Evolutionary conservation across 148 eudicot genomes (phyloP), one percentile per base, ranked within the genome.

Genomic region (Drosera capensis): DNA sequence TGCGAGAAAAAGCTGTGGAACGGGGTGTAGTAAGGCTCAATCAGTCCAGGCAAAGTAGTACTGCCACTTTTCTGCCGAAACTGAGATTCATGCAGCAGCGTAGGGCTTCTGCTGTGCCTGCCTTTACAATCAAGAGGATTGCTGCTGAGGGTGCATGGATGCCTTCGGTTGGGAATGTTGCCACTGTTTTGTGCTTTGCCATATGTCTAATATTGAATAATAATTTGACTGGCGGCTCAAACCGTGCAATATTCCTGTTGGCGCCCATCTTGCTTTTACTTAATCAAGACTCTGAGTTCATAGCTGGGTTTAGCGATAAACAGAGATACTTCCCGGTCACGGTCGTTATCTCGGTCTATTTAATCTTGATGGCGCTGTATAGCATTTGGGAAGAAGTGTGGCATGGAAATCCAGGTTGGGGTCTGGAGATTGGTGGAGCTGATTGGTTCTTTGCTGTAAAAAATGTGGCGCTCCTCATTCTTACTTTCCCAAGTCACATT

Each of bases 101-200:
- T 26, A 74, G 93, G 57, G 72, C 72, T 24, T 79, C 94, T 9
- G 69, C 66, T 25, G 75, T 67, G 51, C 73, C 93, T 20, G 40
- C 70, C 42, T 90, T 90, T 52, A 84, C 88, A 12, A 81, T 85
- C 31, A 81, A 70, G 68, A 70, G 75, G 46, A 84, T 90, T 74
- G 79, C 86, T 51, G 85, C 80, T 6, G 99, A 90, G 59, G 95
- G 99, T 36, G 88, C 94, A 4, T 90, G 99, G 99, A 90, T 90
- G 99, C 99, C 99, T 19, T 87, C 99, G 39, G 99, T 90, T 40
- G 99, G 99, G 23, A 90, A 90, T 54, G 99, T 90, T 43, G 99
- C 95, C 25, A 81, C 95, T 3, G 63, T 80, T 11, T 72, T 90
- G 92, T 84, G 92, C 67, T 90, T 90, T 54, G 93, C 93, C 22